Conservation (phyloP, 495 filamentous ascomycete genomes). For the Bombardia bombarda region DNA sequence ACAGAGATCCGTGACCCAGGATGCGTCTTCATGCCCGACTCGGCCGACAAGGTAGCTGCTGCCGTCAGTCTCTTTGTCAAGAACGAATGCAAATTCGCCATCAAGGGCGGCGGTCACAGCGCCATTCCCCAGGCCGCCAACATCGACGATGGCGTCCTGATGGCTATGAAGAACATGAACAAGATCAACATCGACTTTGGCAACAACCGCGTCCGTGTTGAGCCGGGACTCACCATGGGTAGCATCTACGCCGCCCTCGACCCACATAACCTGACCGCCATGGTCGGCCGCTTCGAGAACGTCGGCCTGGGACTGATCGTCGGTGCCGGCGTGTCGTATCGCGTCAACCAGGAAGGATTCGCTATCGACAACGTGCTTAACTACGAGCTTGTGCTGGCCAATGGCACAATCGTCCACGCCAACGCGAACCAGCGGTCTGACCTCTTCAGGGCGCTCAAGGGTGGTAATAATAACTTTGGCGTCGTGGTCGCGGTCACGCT, state of each 20-base stretch:
- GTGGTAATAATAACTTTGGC: conserved; percentile 42
- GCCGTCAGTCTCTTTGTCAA: not conserved
- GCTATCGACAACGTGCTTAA: conserved; percentile 45
- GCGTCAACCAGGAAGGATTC: conserved; percentile 49
- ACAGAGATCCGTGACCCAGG: no score
- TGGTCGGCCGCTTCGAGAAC: not conserved
- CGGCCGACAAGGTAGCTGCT: no score
- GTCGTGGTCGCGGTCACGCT: conserved; percentile 42
- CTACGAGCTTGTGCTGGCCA: conserved; percentile 49
- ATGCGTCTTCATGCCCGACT: no score
- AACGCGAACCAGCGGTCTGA: conserved; percentile 30
- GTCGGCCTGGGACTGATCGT: conserved; percentile 24
- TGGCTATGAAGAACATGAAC: not conserved
- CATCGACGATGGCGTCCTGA: not conserved
- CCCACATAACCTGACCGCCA: not conserved
- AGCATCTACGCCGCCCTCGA: not conserved
- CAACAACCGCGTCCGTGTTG: not conserved
- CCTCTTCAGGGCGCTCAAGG: conserved; percentile 36
- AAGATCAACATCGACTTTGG: not conserved
- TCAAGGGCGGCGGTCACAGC: not conserved
- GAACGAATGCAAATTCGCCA: not conserved
- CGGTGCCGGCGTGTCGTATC: conserved; percentile 36
- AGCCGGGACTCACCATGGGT: not conserved
- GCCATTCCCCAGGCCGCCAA: not conserved
- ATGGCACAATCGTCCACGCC: conserved; percentile 44